Evolutionary conservation across 768 basidiomycete genomes (phyloP).

Genomic region (Cubamyces lactineus): DNA sequence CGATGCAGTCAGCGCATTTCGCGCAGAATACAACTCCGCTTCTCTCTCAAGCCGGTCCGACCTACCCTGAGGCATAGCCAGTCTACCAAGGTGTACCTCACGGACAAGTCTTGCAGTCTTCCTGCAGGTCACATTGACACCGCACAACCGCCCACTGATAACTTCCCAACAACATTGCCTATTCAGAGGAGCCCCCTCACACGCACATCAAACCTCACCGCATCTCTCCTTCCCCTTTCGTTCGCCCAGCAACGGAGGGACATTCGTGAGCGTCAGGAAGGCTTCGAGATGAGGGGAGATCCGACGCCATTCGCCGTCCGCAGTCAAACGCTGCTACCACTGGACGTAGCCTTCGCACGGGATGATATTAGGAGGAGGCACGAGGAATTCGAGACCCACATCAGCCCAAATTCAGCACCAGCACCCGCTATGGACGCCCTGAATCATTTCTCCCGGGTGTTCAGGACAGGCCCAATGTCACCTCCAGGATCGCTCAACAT

Average conservation of each 20-base stretch:
- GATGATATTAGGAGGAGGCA: conserved; percentile 22
- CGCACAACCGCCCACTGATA: neutral
- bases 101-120: too few relatives aligned
- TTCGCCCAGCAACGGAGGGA: conserved; percentile 17
- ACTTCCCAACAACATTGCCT: too few relatives aligned
- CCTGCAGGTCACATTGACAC: too few relatives aligned
- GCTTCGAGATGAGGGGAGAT: conserved; percentile 23
- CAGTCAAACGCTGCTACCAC: conserved; percentile 14
- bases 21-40: neutral
- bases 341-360: conserved; percentile 17
- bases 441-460: neutral
- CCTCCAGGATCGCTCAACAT: neutral
- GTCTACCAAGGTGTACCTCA: too few relatives aligned
- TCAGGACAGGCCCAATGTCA: neutral
- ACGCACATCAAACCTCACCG: neutral
- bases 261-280: conserved; percentile 26
- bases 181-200: too few relatives aligned
- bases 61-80: neutral
- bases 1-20: too few relatives aligned
- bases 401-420: neutral
- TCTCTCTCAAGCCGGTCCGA: neutral
- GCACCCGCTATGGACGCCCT: neutral
- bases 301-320: conserved; percentile 13
- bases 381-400: conserved; percentile 10
- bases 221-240: conserved; percentile 16